Evolutionary conservation across 495 filamentous ascomycete genomes (phyloP).

Genomic region (Chaetomidium leptoderma): DNA sequence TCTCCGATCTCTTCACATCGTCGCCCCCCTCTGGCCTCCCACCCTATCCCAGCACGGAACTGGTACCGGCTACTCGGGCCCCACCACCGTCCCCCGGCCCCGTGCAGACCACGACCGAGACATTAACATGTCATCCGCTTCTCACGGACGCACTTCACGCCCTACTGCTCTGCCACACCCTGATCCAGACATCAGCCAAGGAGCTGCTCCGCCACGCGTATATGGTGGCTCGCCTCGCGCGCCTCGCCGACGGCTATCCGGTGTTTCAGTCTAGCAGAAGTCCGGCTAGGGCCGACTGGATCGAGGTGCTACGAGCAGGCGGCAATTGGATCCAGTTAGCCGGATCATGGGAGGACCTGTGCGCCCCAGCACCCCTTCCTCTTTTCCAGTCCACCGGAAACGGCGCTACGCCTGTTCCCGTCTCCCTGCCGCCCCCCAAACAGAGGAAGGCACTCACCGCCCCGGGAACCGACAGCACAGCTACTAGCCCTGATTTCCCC

Average conservation of each 20-base stretch:
- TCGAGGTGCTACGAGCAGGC: slow-evolving; percentile 62
- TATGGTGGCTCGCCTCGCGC: slow-evolving; percentile 69
- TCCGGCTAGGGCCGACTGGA: slow-evolving; percentile 72
- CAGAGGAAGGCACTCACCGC: slow-evolving; percentile 9
- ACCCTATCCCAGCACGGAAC: slow-evolving; percentile 49
- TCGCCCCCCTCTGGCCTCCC: slow-evolving; percentile 54
- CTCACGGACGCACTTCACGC: slow-evolving; percentile 71
- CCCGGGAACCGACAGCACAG: neutral
- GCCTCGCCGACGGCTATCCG: slow-evolving; percentile 72
- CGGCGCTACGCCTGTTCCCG: slow-evolving; percentile 13
- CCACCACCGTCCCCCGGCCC: slow-evolving; percentile 17
- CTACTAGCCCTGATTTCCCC: neutral
- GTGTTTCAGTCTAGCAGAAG: slow-evolving; percentile 70
- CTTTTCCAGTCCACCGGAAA: slow-evolving; percentile 23
- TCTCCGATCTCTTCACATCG: slow-evolving; percentile 54
- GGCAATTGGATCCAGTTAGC: slow-evolving; percentile 62
- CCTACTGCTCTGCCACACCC: slow-evolving; percentile 64
- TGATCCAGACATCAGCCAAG: slow-evolving; percentile 68
- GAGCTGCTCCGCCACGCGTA: slow-evolving; percentile 71
- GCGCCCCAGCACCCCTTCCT: slow-evolving; percentile 60
- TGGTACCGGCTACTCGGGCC: slow-evolving; percentile 24
- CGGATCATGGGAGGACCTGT: slow-evolving; percentile 64
- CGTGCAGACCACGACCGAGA: slow-evolving; percentile 51
- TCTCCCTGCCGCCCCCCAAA: neutral
- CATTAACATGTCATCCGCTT: slow-evolving; percentile 73